These are phyloP conservation scores for Typha latifolia DNA, from an alignment of 176 grass and related monocot genomes.

Conservation along the genomic window DNA sequence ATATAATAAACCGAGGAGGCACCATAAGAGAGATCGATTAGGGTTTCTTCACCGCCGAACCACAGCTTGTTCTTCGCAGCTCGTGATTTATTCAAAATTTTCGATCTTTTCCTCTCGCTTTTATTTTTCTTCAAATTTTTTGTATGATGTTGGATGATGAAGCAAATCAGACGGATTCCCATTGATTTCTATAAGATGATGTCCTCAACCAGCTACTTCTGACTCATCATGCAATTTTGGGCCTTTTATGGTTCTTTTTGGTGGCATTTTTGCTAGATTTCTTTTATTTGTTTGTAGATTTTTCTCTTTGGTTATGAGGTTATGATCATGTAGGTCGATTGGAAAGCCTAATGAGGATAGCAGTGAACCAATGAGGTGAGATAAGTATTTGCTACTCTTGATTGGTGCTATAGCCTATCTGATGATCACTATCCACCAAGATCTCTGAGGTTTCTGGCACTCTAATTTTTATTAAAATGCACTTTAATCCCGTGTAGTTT, in stretches of 20 bases:
- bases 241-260: neutral
- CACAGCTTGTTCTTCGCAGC: no score
- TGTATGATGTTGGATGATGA: conserved; percentile 17
- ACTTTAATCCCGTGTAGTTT: no score
- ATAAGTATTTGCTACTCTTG: conserved; percentile 66
- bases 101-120: no score
- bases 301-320: neutral
- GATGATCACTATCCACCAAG: conserved; percentile 54
- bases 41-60: no score
- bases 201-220: conserved; percentile 49
- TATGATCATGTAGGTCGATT: neutral
- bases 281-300: neutral
- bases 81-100: no score
- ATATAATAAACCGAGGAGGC: no score
- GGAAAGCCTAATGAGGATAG: neutral
- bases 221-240: conserved; percentile 7
- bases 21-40: no score
- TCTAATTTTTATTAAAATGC: neutral
- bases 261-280: neutral
- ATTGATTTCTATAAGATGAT: conserved; percentile 37
- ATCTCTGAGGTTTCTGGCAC: conserved; percentile 38
- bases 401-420: conserved; percentile 3
- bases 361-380: conserved; percentile 21
- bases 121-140: no score
- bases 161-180: conserved; percentile 42